phyloP scores from a whole-genome alignment of 139 green algal species.

The Pseudopediastrum boryanum region DNA sequence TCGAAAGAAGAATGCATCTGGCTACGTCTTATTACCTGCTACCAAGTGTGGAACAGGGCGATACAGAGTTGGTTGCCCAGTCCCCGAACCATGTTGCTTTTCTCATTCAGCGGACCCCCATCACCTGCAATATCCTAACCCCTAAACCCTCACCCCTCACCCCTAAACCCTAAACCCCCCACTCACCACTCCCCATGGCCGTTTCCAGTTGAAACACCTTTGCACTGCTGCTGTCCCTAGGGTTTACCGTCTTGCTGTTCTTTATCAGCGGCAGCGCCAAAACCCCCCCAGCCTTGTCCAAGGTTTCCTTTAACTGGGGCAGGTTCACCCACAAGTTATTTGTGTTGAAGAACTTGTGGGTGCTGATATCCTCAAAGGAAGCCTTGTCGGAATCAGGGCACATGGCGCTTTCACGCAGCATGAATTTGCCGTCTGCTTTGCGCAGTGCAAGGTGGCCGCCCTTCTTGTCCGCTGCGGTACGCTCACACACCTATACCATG shows the following conservation, averaged over 20 bases:
- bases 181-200: conserved; percentile 75
- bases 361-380: conserved; percentile 85
- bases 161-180: background rate
- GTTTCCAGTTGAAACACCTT: conserved; percentile 93
- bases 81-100: no score
- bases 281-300: conserved; percentile 53
- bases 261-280: conserved; percentile 90
- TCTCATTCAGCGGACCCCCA: no score
- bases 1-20: no score
- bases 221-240: conserved; percentile 68
- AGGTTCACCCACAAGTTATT: conserved; percentile 96
- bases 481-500: conserved; percentile 74
- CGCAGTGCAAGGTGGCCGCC: conserved; percentile 83
- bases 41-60: no score
- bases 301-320: conserved; percentile 54
- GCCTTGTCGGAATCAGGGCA: conserved; percentile 84
- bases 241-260: conserved; percentile 96
- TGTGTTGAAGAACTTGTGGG: conserved; percentile 93
- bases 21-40: no score
- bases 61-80: no score
- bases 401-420: conserved; percentile 90
- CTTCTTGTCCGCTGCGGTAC: conserved; percentile 93
- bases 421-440: conserved; percentile 72
- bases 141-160: no score
- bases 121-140: no score